Conservation (phyloP, 306 rosid genomes). For the Cicer cuneatum region DNA sequence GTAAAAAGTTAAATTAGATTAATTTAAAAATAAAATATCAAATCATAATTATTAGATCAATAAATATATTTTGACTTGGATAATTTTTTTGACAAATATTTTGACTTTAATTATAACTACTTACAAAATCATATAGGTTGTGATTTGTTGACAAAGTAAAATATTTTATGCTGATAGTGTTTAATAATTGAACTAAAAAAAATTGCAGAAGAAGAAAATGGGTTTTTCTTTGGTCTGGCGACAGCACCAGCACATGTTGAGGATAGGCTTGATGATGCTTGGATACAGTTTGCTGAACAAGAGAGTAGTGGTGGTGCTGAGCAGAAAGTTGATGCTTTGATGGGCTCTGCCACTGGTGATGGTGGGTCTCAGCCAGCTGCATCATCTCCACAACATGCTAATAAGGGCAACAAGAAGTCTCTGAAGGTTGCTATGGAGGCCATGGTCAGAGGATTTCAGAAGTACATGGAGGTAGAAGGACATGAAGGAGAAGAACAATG, state of each 20-base stretch:
- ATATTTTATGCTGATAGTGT: no score
- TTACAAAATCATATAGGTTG: no score
- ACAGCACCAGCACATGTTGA: slow-evolving; percentile 99
- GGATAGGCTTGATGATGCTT: slow-evolving; percentile 87
- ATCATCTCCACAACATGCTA: not conserved
- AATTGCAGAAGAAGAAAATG: slow-evolving; percentile 62
- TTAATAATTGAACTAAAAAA: no score
- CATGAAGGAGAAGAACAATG: slow-evolving; percentile 46
- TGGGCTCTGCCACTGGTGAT: slow-evolving; percentile 77
- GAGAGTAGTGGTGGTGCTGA: slow-evolving; percentile 43
- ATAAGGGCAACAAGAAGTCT: slow-evolving; percentile 58
- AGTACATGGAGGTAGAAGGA: slow-evolving; percentile 59
- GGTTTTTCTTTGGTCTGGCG: slow-evolving; percentile 90
- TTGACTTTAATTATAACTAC: no score
- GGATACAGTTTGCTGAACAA: slow-evolving; percentile 89
- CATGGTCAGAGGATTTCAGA: slow-evolving; percentile 81
- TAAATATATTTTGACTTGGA: no score
- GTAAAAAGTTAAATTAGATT: no score
- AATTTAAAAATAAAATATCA: no score
- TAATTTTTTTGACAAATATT: no score
- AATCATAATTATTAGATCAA: no score
- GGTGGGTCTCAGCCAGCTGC: slow-evolving; percentile 76
- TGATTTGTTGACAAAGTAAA: no score
- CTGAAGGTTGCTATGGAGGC: slow-evolving; percentile 91
- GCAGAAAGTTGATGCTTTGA: slow-evolving; percentile 62